Conservation (phyloP, 495 filamentous ascomycete species). For the Aspergillus sparsus region DNA sequence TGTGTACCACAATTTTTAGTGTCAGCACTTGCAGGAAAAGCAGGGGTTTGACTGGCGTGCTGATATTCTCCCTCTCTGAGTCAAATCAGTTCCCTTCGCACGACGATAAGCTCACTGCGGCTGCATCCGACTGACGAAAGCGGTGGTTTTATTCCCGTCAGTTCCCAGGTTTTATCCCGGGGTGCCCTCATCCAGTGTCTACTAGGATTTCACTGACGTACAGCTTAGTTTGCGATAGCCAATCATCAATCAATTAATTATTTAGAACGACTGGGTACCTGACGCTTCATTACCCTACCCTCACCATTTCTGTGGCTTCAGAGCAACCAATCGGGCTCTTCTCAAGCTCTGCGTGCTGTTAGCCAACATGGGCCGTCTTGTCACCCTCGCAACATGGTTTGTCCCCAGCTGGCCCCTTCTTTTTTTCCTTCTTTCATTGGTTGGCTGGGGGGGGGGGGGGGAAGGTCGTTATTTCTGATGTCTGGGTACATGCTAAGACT, state of each 20-base stretch:
- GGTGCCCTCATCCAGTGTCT: no score
- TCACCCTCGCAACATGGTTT: constrained; percentile 46
- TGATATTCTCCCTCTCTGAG: not conserved
- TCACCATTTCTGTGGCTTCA: not conserved
- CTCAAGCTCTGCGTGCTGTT: not conserved
- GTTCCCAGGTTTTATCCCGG: not conserved
- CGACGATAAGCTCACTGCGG: not conserved
- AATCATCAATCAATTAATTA: no score
- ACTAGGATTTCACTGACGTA: no score
- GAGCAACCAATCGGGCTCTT: not conserved
- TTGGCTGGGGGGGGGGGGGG: no score
- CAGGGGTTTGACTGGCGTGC: not conserved
- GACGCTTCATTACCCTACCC: no score
- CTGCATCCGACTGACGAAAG: not conserved
- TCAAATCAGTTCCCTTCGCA: not conserved
- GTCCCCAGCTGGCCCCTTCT: not conserved
- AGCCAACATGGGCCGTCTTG: constrained; percentile 41
- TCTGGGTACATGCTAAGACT: constrained; percentile 15
- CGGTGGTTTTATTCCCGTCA: not conserved
- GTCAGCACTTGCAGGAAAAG: not conserved
- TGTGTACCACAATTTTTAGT: not conserved
- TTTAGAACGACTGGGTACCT: no score
- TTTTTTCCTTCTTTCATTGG: no score
- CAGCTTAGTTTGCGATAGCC: no score
- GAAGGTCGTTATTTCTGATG: no score